Base-by-base conservation (phyloP, 768 basidiomycete genomes). In the Sporobolomyces phaffii region DNA sequence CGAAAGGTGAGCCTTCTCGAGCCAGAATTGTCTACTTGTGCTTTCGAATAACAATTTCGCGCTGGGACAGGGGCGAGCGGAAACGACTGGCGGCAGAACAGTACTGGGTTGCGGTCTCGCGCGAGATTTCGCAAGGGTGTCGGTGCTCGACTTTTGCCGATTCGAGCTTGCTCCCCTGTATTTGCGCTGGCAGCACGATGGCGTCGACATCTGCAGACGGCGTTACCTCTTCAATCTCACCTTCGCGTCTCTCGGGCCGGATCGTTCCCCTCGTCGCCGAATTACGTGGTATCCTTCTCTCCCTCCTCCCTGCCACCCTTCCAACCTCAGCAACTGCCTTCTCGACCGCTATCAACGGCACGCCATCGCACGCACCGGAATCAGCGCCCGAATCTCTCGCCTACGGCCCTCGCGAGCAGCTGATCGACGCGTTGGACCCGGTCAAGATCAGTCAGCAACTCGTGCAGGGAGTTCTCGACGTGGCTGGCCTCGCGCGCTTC, bases 101-200 rank as follows among this genome's bases (percentile, higher is more conserved):
- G 65, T 97, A 94, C 76, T 97, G 92, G 92, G 80, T 80, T 45
- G 87, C 91, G 47, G 81, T 97, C 59, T 80, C 83, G 38, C 84
- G 83, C 56, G 92, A 97, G 79, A 80, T 92, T 28, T 83, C 87
- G 74, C 79, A 80, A 0, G 89, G 88, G 0, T 96, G 92, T 79
- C 90, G 89, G 0, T 92, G 91, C 76, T 81, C 88, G 62, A 85
- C 90, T 24, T 84, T 88, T 67, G n/a, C 29, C 15, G 18, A 63
- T 24, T 70, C 76, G 50, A 38, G 48, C 22, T 36, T 60, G 36
- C 65, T 72, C 26, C 72, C 64, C 43, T 69, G 72, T 65, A 56
- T 75, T 53, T 69, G 69, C 68, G 50, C 86, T 57, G 22, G 31
- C 26, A 1, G 26, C 40, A 3, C 28, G 18, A 64, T 11, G 38